phyloP scores from a whole-genome alignment of 1,284 basidiomycete genomes.

The Leccinum pachyderme region DNA sequence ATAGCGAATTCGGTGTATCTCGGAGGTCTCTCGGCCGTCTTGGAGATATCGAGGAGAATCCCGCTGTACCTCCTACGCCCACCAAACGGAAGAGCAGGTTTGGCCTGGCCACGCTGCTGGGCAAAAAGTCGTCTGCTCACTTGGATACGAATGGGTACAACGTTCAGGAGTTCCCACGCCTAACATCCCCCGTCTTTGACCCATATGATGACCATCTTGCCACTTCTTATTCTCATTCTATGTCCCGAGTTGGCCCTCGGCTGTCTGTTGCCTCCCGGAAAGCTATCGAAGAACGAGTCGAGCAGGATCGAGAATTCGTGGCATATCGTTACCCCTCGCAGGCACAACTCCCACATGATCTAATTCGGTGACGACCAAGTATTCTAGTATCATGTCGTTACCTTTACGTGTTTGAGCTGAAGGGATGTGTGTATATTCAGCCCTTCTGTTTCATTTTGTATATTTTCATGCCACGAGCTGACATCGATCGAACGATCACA shows the following conservation, averaged over 20 bases:
- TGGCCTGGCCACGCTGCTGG: slow-evolving; percentile 60
- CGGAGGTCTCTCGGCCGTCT: slow-evolving; percentile 58
- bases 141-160: slow-evolving; percentile 39
- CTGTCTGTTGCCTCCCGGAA: slow-evolving; percentile 65
- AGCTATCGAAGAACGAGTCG: slow-evolving; percentile 71
- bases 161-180: slow-evolving; percentile 45
- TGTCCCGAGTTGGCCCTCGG: slow-evolving; percentile 45
- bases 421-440: slow-evolving; percentile 8
- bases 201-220: slow-evolving; percentile 44
- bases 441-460: slow-evolving; percentile 18
- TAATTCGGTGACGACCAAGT: slow-evolving; percentile 46
- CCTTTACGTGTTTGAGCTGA: slow-evolving; percentile 3
- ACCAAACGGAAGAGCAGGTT: slow-evolving; percentile 71
- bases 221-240: slow-evolving; percentile 43
- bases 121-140: slow-evolving; percentile 50
- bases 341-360: slow-evolving; percentile 55
- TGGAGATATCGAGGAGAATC: slow-evolving; percentile 45
- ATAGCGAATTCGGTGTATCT: slow-evolving; percentile 69
- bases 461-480: slow-evolving; percentile 17
- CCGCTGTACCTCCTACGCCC: slow-evolving; percentile 34
- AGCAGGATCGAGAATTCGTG: slow-evolving; percentile 76
- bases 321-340: slow-evolving; percentile 81
- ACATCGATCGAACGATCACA: slow-evolving; percentile 22
- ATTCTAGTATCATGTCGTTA: slow-evolving; percentile 6
- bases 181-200: slow-evolving; percentile 42